Evolutionary conservation across 164 flowering plant genomes (phyloP).

Genomic region (Umbellularia californica): DNA sequence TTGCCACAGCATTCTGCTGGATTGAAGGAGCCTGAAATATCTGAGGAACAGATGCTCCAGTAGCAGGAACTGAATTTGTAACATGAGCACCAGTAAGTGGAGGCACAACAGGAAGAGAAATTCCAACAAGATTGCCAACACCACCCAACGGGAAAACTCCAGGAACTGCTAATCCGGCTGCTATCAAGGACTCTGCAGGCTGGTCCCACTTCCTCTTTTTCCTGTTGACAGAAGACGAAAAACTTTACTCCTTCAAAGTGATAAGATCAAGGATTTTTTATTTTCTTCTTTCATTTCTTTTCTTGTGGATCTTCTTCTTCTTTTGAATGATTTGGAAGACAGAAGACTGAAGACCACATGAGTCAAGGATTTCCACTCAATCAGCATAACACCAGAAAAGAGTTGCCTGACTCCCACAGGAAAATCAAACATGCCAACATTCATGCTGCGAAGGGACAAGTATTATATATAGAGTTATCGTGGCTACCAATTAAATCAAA

Average conservation of each 20-base stretch:
- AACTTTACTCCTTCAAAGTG: conserved; percentile 1
- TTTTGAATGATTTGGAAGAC: no score
- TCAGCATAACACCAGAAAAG: no score
- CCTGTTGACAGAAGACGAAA: conserved; percentile 30
- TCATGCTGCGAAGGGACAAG: no score
- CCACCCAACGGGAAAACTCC: conserved; percentile 42
- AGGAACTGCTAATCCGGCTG: conserved; percentile 49
- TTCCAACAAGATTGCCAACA: conserved; percentile 34
- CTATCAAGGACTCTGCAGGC: conserved; percentile 68
- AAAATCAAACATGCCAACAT: no score
- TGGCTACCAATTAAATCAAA: no score
- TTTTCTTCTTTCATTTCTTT: no score
- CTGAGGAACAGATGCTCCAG: conserved; percentile 24
- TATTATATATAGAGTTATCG: no score
- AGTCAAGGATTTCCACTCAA: no score
- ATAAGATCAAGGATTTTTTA: neutral
- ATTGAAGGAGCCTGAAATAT: conserved; percentile 31
- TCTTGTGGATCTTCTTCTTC: no score
- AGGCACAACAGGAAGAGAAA: conserved; percentile 34
- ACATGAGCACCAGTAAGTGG: conserved; percentile 29
- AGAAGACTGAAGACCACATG: no score
- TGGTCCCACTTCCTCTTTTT: conserved; percentile 98
- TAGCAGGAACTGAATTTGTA: conserved; percentile 28
- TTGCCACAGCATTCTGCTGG: conserved; percentile 40
- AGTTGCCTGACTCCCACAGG: no score